Percentiles rank a stretch among this genome's conserved stretches.
Evolutionary conservation across 2,329 filamentous ascomycete species (phyloP).

Genomic region (Aspergillus cejpii): DNA sequence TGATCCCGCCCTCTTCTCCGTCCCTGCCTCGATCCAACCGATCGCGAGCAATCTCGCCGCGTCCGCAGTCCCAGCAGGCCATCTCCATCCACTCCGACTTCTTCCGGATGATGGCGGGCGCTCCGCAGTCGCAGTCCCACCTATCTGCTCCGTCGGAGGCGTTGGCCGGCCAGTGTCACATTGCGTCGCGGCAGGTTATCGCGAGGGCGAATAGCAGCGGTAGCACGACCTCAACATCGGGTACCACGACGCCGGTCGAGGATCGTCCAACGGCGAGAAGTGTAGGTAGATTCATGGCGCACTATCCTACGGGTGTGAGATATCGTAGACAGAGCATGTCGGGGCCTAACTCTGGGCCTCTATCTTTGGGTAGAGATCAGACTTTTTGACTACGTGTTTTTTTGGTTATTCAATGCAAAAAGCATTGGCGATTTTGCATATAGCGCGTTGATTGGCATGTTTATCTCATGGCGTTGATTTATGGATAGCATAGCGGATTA

Average conservation of each 20-base stretch:
- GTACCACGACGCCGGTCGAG: conserved; percentile 12
- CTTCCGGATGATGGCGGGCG: conserved; percentile 6
- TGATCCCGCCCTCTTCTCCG: conserved; percentile 16
- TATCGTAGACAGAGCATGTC: conserved; percentile 23
- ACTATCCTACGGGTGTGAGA: conserved; percentile 22
- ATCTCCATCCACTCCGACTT: conserved; percentile 3
- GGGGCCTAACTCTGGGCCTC: conserved; percentile 15
- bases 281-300: conserved; percentile 18
- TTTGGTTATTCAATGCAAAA: background rate
- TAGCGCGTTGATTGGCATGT: background rate
- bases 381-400: background rate
- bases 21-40: conserved; percentile 16
- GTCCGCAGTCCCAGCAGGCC: conserved; percentile 8
- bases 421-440: background rate
- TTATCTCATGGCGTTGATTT: background rate
- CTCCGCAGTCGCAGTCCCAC: conserved; percentile 7
- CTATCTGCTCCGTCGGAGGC: conserved; percentile 12
- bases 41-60: conserved; percentile 16
- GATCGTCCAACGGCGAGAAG: conserved; percentile 14
- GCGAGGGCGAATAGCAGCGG: conserved; percentile 7
- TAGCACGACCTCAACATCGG: conserved; percentile 20
- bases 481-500: too few species aligned
- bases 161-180: conserved; percentile 19
- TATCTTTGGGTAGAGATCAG: background rate
- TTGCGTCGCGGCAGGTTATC: conserved; percentile 15